Evolutionary conservation across 192 early-diverging fungal species (phyloP).

Genomic region (Backusella parvicylindrica): DNA sequence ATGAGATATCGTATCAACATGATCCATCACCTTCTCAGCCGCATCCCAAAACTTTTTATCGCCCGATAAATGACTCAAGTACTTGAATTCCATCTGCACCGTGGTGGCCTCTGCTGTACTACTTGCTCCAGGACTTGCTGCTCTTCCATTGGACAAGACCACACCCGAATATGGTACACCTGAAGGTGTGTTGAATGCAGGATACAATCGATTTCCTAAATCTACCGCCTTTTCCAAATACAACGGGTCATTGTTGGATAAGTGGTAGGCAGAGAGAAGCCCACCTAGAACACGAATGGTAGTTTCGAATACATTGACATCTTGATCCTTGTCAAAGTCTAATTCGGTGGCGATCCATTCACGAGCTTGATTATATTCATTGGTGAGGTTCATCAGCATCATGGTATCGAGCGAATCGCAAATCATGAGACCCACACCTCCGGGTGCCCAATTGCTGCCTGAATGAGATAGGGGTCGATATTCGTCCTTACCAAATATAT

Average conservation of each 20-base stretch:
- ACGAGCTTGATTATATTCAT: conserved; percentile 71
- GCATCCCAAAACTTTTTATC: conserved; percentile 71
- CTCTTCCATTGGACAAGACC: conserved; percentile 57
- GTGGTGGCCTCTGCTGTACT: conserved; percentile 80
- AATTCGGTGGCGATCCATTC: conserved; percentile 58
- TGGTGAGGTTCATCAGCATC: conserved; percentile 67
- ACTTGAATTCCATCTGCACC: conserved; percentile 85
- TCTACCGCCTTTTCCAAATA: conserved; percentile 71
- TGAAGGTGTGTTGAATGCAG: conserved; percentile 63
- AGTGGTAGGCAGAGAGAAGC: conserved; percentile 74
- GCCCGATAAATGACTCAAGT: conserved; percentile 71
- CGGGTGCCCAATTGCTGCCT: conserved; percentile 64
- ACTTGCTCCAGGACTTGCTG: conserved; percentile 37
- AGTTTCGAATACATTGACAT: conserved; percentile 81
- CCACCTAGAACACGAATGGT: conserved; percentile 87
- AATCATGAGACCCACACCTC: conserved; percentile 77
- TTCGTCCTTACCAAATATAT: conserved; percentile 86
- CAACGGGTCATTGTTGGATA: conserved; percentile 61
- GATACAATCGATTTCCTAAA: conserved; percentile 68
- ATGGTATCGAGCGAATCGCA: conserved; percentile 87
- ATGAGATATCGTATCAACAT: conserved; percentile 46
- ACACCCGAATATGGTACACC: conserved; percentile 67
- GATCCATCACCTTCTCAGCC: conserved; percentile 61
- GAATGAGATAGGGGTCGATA: conserved; percentile 67
- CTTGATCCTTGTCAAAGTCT: conserved; percentile 62